phyloP scores from a whole-genome alignment of 1,284 basidiomycete species.

The Rhodotorula sp. region DNA sequence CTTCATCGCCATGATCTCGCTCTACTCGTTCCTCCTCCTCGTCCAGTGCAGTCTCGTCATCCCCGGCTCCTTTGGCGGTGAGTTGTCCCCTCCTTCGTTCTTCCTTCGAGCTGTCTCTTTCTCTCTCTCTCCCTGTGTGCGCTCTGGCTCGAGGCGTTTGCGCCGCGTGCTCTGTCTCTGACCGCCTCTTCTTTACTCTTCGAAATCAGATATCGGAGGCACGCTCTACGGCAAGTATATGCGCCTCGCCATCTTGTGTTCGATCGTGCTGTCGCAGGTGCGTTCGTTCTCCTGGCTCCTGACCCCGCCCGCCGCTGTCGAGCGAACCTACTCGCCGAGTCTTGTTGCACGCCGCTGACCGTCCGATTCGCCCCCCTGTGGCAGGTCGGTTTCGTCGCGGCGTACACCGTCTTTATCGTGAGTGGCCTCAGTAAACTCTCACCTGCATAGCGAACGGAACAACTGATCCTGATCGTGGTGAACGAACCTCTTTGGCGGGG shows the following conservation, averaged over 20 bases:
- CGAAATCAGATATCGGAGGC: constrained; percentile 79
- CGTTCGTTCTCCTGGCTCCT: constrained; percentile 55
- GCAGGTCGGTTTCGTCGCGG: constrained; percentile 66
- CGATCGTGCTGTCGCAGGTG: constrained; percentile 80
- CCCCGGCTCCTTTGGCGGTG: constrained; percentile 89
- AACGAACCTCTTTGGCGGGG: background rate
- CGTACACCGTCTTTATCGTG: constrained; percentile 95
- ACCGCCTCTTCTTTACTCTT: background rate
- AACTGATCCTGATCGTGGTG: background rate
- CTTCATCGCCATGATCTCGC: constrained; percentile 79
- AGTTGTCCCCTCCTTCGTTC: constrained; percentile 35
- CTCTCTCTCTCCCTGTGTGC: background rate
- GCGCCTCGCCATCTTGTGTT: constrained; percentile 82
- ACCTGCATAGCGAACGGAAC: too few species aligned
- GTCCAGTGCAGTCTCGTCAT: constrained; percentile 86
- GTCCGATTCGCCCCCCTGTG: too few species aligned
- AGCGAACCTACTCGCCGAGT: constrained; percentile 32
- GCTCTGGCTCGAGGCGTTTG: too few species aligned
- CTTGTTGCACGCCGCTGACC: too few species aligned
- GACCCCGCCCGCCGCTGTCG: constrained; percentile 11
- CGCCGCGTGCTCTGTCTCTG: background rate
- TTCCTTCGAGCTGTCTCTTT: background rate
- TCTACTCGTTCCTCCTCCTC: constrained; percentile 92
- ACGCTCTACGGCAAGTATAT: constrained; percentile 88
- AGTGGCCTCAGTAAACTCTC: constrained; percentile 40